A percentile compares a stretch with the other conserved stretches of the same genome.
These are phyloP conservation scores for Penicillium sclerotigenum DNA, from an alignment of 2,329 filamentous ascomycete species.

Conservation along the genomic window DNA sequence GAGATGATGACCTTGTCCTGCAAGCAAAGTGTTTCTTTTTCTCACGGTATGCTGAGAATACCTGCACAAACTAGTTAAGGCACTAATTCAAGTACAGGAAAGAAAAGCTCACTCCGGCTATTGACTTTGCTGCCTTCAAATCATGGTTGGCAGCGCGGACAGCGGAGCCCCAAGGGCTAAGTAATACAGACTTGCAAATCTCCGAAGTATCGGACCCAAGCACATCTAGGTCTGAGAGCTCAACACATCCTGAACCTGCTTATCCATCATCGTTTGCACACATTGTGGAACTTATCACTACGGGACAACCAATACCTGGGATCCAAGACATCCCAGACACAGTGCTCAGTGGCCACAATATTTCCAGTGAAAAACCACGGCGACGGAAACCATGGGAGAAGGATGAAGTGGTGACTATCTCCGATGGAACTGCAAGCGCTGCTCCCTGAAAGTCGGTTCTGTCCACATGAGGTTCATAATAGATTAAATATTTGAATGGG, in stretches of 20 bases:
- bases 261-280: conserved; percentile 83
- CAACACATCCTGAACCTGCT: conserved; percentile 45
- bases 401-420: conserved; percentile 33
- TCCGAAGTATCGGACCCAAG: conserved; percentile 6
- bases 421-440: conserved; percentile 5
- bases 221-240: conserved; percentile 3
- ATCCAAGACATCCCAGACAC: conserved; percentile 84
- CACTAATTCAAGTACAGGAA: conserved; percentile 31
- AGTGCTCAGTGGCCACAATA: conserved; percentile 67
- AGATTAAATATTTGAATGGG: not conserved
- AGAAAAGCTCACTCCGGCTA: conserved; percentile 37
- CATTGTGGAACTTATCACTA: conserved; percentile 79
- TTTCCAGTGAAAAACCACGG: conserved; percentile 50
- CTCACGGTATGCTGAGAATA: conserved; percentile 36
- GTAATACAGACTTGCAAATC: not conserved
- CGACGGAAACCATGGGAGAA: conserved; percentile 80
- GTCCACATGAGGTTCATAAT: not conserved
- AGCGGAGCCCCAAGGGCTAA: conserved; percentile 1
- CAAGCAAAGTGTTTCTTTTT: conserved; percentile 51
- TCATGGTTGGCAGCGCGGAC: conserved; percentile 51
- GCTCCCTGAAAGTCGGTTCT: not conserved
- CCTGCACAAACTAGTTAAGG: not conserved
- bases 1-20: conserved; percentile 42
- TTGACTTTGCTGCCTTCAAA: conserved; percentile 68
- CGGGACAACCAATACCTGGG: conserved; percentile 77